Conservation (phyloP, 176 grass and related monocot species). For the Zoysia japonica region DNA sequence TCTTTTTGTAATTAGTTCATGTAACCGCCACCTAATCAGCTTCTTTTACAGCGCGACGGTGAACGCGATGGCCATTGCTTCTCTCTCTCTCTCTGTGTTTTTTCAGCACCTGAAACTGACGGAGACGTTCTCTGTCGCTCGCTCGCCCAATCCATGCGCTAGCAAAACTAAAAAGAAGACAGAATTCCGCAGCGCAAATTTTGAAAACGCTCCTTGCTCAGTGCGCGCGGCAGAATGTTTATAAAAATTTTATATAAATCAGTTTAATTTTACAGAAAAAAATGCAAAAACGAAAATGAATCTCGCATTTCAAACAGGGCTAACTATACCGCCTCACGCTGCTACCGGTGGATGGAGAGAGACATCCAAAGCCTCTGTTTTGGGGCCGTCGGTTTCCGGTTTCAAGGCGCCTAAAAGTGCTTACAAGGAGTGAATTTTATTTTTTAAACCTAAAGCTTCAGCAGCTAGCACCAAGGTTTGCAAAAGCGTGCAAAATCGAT, state of each 20-base stretch:
- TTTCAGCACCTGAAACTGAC: slow-evolving; percentile 4
- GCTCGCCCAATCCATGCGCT: not conserved
- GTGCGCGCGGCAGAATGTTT: not conserved
- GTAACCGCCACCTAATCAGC: slow-evolving; percentile 32
- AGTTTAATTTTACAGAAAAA: no score
- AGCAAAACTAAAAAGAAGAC: slow-evolving; percentile 7
- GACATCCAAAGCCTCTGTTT: slow-evolving; percentile 1
- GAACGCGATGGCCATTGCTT: not conserved
- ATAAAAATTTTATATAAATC: no score
- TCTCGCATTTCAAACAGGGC: no score
- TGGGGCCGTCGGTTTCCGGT: slow-evolving; percentile 18
- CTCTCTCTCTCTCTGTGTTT: not conserved
- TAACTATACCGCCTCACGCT: not conserved
- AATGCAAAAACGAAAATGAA: no score
- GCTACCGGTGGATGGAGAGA: not conserved
- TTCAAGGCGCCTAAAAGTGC: slow-evolving; percentile 44
- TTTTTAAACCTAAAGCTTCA: not conserved
- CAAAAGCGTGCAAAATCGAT: no score
- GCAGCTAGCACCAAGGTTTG: not conserved
- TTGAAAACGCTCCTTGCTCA: not conserved
- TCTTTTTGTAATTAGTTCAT: slow-evolving; percentile 17
- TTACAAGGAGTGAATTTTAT: not conserved
- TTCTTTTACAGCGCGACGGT: slow-evolving; percentile 8
- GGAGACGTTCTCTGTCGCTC: not conserved
- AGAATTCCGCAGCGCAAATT: slow-evolving; percentile 13